Conservation (phyloP, 768 basidiomycete species). For the Lepiota brunneoincarnata region DNA sequence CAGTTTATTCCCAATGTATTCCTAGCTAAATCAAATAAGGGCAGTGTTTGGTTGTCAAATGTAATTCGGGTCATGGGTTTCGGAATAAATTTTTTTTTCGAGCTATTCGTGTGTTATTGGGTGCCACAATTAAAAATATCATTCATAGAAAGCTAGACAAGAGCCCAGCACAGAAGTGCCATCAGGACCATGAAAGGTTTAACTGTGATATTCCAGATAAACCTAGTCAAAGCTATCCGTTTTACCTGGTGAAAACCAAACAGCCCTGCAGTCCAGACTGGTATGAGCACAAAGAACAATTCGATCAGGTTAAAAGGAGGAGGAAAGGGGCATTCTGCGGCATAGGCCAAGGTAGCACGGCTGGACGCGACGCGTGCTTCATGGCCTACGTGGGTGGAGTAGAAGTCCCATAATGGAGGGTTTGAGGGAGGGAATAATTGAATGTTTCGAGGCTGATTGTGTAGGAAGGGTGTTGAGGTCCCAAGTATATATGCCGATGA, state of each 20-base stretch:
- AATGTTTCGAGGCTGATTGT: slow-evolving; percentile 1
- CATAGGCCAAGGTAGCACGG: slow-evolving; percentile 32
- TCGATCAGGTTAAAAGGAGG: slow-evolving; percentile 49
- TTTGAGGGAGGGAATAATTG: background rate
- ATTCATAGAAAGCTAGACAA: background rate
- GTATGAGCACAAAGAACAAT: slow-evolving; percentile 5
- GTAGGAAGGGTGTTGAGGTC: slow-evolving; percentile 23
- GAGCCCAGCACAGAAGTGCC: background rate
- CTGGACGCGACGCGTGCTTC: slow-evolving; percentile 41
- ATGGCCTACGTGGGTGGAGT: slow-evolving; percentile 38
- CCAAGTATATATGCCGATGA: slow-evolving; percentile 32
- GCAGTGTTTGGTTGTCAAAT: background rate
- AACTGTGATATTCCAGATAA: slow-evolving; percentile 10
- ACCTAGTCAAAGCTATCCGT: background rate
- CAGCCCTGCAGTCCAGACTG: background rate
- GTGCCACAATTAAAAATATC: background rate
- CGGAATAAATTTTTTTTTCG: too few relatives aligned
- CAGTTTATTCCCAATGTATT: slow-evolving; percentile 47
- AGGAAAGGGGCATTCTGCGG: slow-evolving; percentile 40
- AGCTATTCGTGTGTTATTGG: too few relatives aligned
- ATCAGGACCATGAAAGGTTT: slow-evolving; percentile 2
- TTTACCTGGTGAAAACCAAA: background rate
- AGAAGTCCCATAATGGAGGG: slow-evolving; percentile 54
- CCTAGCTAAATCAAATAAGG: slow-evolving; percentile 22
- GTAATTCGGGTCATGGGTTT: too few relatives aligned